These are phyloP conservation scores for Lentithecium fluviatile DNA, from an alignment of 495 filamentous ascomycete genomes.

Conservation along the genomic window DNA sequence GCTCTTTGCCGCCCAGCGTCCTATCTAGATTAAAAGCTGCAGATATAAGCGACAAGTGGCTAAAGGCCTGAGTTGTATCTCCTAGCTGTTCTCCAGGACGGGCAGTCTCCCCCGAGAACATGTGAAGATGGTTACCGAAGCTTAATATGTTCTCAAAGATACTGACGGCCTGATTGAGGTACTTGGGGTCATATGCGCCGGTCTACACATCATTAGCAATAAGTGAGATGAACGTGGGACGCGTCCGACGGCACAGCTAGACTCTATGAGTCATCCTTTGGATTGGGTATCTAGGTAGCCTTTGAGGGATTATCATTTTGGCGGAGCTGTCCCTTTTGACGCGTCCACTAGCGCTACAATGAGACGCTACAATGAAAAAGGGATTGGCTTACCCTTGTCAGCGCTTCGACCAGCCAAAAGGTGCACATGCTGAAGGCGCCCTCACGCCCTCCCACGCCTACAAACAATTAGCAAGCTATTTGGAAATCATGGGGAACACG, in stretches of 20 bases:
- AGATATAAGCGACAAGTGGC: conserved; percentile 67
- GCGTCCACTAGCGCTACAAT: too few species aligned
- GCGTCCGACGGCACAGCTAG: too few species aligned
- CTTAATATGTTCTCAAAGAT: conserved; percentile 72
- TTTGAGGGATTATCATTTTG: too few species aligned
- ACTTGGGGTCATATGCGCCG: conserved; percentile 62
- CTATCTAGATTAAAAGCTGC: conserved; percentile 69
- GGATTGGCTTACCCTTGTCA: conserved; percentile 56
- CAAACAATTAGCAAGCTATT: neutral
- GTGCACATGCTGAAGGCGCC: conserved; percentile 79
- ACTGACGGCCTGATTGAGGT: conserved; percentile 60
- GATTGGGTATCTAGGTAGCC: too few species aligned
- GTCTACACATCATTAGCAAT: conserved; percentile 35
- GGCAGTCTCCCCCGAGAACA: conserved; percentile 76
- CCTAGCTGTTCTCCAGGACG: conserved; percentile 69
- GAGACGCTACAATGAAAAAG: neutral
- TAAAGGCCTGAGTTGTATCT: conserved; percentile 74
- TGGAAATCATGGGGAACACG: neutral
- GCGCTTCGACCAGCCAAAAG: conserved; percentile 74
- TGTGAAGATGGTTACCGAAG: conserved; percentile 69
- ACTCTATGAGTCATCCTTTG: too few species aligned
- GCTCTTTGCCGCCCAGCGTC: neutral
- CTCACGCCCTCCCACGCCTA: conserved; percentile 70
- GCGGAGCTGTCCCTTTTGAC: too few species aligned
- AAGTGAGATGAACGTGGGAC: too few species aligned